phyloP scores from a whole-genome alignment of 352 stramenopile species.

The Phytophthora megakarya region DNA sequence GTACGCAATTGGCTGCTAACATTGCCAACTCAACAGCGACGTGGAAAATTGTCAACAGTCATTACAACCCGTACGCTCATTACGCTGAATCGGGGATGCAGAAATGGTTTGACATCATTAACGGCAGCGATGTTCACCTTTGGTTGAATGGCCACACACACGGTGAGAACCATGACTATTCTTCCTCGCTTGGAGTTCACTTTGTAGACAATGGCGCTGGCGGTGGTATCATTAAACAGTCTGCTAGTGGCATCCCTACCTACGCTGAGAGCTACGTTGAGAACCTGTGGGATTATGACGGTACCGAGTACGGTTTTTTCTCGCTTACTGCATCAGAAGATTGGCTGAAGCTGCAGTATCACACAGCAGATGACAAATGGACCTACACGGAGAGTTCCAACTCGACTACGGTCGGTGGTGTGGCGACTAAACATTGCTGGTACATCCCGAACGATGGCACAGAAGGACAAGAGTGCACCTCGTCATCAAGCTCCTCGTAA shows the following conservation, averaged over 20 bases:
- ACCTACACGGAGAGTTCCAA: conserved; percentile 55
- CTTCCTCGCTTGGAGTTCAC: conserved; percentile 56
- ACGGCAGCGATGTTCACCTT: conserved; percentile 40
- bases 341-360: conserved; percentile 72
- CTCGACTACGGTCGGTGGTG: conserved; percentile 45
- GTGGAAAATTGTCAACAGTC: conserved; percentile 73
- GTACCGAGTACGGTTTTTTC: conserved; percentile 73
- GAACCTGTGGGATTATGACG: conserved; percentile 63
- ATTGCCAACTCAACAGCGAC: conserved; percentile 57
- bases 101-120: conserved; percentile 56
- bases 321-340: conserved; percentile 53
- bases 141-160: conserved; percentile 64
- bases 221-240: conserved; percentile 74
- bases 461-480: conserved; percentile 37
- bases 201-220: conserved; percentile 79
- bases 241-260: conserved; percentile 61
- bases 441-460: conserved; percentile 57
- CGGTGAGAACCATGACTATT: conserved; percentile 70
- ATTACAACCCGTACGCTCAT: conserved; percentile 64
- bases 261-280: conserved; percentile 55
- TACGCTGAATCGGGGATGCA: conserved; percentile 35
- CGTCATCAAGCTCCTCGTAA: conserved; percentile 27
- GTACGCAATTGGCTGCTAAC: conserved; percentile 41
- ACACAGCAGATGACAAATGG: conserved; percentile 64
- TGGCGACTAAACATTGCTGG: conserved; percentile 71